Conservation (phyloP, 1,284 basidiomycete genomes). For the Malassezia cuniculi region DNA sequence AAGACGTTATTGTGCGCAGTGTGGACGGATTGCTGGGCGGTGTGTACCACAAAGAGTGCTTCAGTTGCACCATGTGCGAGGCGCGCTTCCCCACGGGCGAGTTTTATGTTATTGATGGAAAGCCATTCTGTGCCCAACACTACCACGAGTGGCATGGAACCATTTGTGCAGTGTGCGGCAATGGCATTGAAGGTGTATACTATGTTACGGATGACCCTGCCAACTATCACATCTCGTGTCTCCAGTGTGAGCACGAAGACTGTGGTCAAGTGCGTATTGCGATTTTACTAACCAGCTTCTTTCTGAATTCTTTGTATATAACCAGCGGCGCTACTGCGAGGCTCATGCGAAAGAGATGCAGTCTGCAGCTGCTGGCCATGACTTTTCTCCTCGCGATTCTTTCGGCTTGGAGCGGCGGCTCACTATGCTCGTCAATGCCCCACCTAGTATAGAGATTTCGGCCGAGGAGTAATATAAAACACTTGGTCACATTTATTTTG, state of each 20-base stretch:
- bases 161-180: slow-evolving; percentile 1
- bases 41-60: slow-evolving; percentile 9
- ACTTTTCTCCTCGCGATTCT: too few relatives aligned
- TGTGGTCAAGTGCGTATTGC: too few relatives aligned
- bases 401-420: too few relatives aligned
- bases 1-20: slow-evolving; percentile 1
- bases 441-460: too few relatives aligned
- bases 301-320: slow-evolving; percentile 4
- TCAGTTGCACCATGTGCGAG: slow-evolving; percentile 3
- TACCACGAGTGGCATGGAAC: slow-evolving; percentile 4
- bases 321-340: slow-evolving; percentile 5
- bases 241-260: slow-evolving; percentile 1
- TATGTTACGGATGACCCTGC: background rate
- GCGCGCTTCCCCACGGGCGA: background rate
- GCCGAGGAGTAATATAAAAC: too few relatives aligned
- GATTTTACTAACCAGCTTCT: too few relatives aligned
- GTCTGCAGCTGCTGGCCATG: too few relatives aligned
- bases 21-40: slow-evolving; percentile 2
- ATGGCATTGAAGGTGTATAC: slow-evolving; percentile 8
- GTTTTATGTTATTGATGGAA: slow-evolving; percentile 7
- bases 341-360: background rate
- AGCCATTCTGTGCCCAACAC: slow-evolving; percentile 4
- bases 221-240: slow-evolving; percentile 5
- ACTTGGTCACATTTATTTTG: too few relatives aligned
- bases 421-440: too few relatives aligned